These are phyloP conservation scores for Colletotrichum australisinense DNA, from an alignment of 2,329 filamentous ascomycete genomes.

Conservation along the genomic window DNA sequence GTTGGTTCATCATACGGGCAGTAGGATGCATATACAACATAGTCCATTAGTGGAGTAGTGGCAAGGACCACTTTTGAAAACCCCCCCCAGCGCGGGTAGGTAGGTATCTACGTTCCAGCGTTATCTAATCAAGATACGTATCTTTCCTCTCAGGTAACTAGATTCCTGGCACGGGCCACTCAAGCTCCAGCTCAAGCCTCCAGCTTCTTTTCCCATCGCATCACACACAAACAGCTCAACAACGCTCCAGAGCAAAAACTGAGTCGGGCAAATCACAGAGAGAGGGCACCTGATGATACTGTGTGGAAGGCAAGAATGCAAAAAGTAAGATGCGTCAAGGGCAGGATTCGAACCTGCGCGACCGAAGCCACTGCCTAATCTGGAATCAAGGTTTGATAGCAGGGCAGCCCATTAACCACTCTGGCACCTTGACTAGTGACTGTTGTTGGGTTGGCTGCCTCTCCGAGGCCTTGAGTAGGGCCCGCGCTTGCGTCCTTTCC, in stretches of 20 bases:
- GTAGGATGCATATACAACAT: too few species aligned
- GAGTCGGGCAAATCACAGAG: neutral
- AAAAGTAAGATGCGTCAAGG: neutral
- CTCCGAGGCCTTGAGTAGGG: neutral
- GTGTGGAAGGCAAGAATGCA: too few species aligned
- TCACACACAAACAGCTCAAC: neutral
- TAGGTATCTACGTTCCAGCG: too few species aligned
- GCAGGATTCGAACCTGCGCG: slow-evolving; percentile 25
- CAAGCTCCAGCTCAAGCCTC: too few species aligned
- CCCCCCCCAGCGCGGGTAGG: too few species aligned
- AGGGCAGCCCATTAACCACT: slow-evolving; percentile 26
- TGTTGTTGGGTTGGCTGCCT: neutral
- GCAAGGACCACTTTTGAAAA: too few species aligned
- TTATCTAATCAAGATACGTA: neutral
- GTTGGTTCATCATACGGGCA: too few species aligned
- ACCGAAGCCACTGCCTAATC: slow-evolving; percentile 22
- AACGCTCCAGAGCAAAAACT: neutral
- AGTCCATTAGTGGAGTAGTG: too few species aligned
- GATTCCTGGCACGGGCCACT: neutral
- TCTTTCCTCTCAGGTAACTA: neutral
- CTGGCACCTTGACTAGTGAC: slow-evolving; percentile 19
- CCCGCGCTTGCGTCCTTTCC: accelerated
- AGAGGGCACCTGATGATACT: neutral
- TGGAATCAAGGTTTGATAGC: slow-evolving; percentile 14
- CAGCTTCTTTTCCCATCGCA: neutral